Evolutionary conservation across 202 grass and related monocot species (phyloP).

Genomic region (Setaria viridis): DNA sequence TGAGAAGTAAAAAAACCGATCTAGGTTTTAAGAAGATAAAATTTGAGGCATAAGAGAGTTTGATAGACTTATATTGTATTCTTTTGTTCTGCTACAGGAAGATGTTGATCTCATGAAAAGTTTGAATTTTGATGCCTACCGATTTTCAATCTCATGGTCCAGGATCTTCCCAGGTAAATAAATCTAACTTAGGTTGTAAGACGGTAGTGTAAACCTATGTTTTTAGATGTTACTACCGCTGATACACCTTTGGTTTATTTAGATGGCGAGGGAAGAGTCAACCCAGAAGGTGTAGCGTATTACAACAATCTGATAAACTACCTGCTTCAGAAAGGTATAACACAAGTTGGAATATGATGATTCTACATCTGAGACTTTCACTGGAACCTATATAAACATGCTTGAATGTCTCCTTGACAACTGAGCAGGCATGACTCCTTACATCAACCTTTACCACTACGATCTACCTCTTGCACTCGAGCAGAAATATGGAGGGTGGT

Average conservation of each 20-base stretch:
- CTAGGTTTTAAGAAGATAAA: background rate
- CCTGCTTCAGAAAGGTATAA: conserved; percentile 75
- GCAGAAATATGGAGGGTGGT: conserved; percentile 76
- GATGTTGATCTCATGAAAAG: conserved; percentile 86
- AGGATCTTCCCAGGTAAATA: conserved; percentile 82
- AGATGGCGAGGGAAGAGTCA: conserved; percentile 78
- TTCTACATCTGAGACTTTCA: conserved; percentile 18
- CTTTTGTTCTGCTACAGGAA: conserved; percentile 49
- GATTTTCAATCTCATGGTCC: conserved; percentile 93
- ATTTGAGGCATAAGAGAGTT: background rate
- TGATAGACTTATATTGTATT: background rate
- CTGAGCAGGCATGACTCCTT: conserved; percentile 71
- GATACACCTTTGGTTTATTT: conserved; percentile 10
- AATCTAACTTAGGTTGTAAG: conserved; percentile 17
- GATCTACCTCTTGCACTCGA: conserved; percentile 82
- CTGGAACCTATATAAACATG: conserved; percentile 16
- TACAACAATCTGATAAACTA: conserved; percentile 90
- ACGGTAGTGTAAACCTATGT: background rate
- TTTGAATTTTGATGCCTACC: conserved; percentile 81
- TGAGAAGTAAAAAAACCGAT: background rate
- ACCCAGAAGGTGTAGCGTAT: conserved; percentile 77
- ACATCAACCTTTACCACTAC: conserved; percentile 78
- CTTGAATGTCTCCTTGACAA: conserved; percentile 39
- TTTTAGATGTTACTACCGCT: conserved; percentile 3
- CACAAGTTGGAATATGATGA: conserved; percentile 9